phyloP scores from a whole-genome alignment of 345 rosid genomes.

The Triadica sebifera region DNA sequence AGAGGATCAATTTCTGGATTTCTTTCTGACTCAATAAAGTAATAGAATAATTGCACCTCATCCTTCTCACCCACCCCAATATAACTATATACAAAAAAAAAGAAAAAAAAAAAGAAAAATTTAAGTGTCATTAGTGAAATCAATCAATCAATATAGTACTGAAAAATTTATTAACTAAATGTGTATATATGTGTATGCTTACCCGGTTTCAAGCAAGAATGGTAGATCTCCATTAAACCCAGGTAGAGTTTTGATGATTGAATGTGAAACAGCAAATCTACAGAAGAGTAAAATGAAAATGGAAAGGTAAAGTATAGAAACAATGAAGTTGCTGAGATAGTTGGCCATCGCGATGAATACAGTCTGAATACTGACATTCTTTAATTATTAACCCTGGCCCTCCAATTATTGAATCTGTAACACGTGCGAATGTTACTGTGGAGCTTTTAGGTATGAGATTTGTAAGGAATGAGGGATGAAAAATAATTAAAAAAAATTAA shows the following conservation, averaged over 20 bases:
- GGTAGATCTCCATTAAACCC: background rate
- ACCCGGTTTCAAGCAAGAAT: slow-evolving; percentile 3
- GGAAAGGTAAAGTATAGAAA: background rate
- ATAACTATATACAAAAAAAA: background rate
- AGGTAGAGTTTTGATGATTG: background rate
- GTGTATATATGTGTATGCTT: background rate
- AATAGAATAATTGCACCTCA: background rate
- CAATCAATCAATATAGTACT: too few species aligned
- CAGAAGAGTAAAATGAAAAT: background rate
- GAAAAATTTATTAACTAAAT: too few species aligned
- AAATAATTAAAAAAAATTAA: too few species aligned
- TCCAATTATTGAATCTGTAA: too few species aligned
- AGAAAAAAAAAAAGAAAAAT: background rate
- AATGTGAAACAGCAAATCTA: background rate
- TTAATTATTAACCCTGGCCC: too few species aligned
- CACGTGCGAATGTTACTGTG: too few species aligned
- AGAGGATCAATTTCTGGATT: slow-evolving; percentile 37
- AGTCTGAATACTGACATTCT: too few species aligned
- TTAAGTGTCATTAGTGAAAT: background rate
- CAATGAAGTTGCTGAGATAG: background rate
- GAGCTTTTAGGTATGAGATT: too few species aligned
- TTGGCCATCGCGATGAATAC: background rate
- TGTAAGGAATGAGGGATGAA: too few species aligned
- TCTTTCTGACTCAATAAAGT: slow-evolving; percentile 14
- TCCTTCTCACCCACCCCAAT: background rate